Evolutionary conservation across 257 asterid species (phyloP).

Genomic region (Orobanche coerulescens): DNA sequence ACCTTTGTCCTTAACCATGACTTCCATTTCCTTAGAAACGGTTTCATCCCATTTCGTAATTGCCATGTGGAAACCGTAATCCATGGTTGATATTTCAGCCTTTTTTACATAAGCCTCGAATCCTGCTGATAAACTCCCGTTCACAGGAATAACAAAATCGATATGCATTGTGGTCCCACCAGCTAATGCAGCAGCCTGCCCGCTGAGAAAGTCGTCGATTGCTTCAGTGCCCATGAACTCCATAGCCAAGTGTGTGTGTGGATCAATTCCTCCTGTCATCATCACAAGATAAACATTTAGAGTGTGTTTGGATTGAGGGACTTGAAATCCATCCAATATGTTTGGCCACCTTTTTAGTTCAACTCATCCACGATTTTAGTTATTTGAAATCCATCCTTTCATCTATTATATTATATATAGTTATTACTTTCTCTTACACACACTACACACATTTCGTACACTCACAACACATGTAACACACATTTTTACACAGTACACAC

Average conservation of each 20-base stretch:
- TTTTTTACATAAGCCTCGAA: slow-evolving; percentile 64
- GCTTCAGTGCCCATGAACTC: slow-evolving; percentile 91
- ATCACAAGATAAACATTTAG: background rate
- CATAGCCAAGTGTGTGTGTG: slow-evolving; percentile 95
- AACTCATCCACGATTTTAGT: no score
- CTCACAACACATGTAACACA: no score
- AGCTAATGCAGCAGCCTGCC: slow-evolving; percentile 96
- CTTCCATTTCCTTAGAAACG: slow-evolving; percentile 79
- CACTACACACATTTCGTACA: no score
- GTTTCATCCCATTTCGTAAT: slow-evolving; percentile 92
- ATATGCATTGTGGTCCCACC: slow-evolving; percentile 99
- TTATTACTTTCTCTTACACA: no score
- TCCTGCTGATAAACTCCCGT: slow-evolving; percentile 84
- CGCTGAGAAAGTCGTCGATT: slow-evolving; percentile 81
- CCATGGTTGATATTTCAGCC: slow-evolving; percentile 83
- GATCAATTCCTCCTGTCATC: slow-evolving; percentile 91
- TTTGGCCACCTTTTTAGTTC: no score
- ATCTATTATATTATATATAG: no score
- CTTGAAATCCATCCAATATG: background rate
- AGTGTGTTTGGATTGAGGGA: background rate
- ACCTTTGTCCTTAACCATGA: slow-evolving; percentile 94
- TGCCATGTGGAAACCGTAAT: slow-evolving; percentile 99
- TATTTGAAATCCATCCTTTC: no score
- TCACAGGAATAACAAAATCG: slow-evolving; percentile 86
- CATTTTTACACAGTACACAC: no score